Percentiles rank a stretch among this genome's conserved stretches.
phyloP scores from a whole-genome alignment of 345 rosid genomes.

The Brassica cretica region DNA sequence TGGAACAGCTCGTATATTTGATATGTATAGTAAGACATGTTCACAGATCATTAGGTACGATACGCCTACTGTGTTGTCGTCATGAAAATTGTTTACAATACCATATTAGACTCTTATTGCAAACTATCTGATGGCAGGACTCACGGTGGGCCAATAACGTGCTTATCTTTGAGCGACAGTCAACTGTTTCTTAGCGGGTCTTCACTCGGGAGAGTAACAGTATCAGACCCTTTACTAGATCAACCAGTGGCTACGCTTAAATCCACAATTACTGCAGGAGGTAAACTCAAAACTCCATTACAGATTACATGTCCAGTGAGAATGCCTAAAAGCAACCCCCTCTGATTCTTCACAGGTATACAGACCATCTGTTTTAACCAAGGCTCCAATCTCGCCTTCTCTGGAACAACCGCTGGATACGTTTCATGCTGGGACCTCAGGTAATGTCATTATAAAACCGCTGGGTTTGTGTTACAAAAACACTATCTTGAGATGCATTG shows the following conservation, averaged over 20 bases:
- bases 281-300: slow-evolving; percentile 14
- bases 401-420: slow-evolving; percentile 77
- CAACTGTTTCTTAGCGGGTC: slow-evolving; percentile 74
- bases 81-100: not conserved
- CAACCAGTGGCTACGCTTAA: slow-evolving; percentile 64
- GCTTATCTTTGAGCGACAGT: slow-evolving; percentile 61
- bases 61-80: not conserved
- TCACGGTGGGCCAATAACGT: not conserved
- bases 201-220: slow-evolving; percentile 66
- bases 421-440: slow-evolving; percentile 86
- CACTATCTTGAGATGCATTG: not conserved
- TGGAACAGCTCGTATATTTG: slow-evolving; percentile 84
- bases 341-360: slow-evolving; percentile 55
- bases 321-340: slow-evolving; percentile 4
- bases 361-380: slow-evolving; percentile 68
- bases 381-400: slow-evolving; percentile 55
- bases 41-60: slow-evolving; percentile 53
- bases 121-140: slow-evolving; percentile 38
- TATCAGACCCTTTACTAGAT: slow-evolving; percentile 64
- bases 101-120: not conserved
- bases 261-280: slow-evolving; percentile 66
- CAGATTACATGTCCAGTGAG: slow-evolving; percentile 3
- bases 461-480: not conserved
- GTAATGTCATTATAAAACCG: slow-evolving; percentile 38
- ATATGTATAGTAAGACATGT: slow-evolving; percentile 86